These are phyloP conservation scores for Protea cynaroides DNA, from an alignment of 164 flowering plant genomes.

Conservation along the genomic window DNA sequence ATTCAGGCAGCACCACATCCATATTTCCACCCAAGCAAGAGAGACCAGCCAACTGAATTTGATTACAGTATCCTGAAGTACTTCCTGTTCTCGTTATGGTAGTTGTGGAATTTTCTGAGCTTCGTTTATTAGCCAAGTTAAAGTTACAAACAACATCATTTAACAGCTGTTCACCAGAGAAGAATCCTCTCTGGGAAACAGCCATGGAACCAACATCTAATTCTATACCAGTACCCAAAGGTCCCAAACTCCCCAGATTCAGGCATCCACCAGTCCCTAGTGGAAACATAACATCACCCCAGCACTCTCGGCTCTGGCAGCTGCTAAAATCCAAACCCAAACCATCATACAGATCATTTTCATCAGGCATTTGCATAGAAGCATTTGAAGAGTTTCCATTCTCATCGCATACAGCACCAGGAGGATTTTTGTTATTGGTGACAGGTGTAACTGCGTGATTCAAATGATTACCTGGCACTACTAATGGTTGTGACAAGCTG, in stretches of 20 bases:
- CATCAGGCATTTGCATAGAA: slow-evolving; percentile 14
- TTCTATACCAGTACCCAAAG: slow-evolving; percentile 20
- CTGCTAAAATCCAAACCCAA: slow-evolving; percentile 24
- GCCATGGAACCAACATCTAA: slow-evolving; percentile 23
- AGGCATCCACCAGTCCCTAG: slow-evolving; percentile 15
- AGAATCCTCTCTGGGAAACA: slow-evolving; percentile 41
- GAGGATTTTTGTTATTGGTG: slow-evolving; percentile 17
- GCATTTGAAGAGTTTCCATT: slow-evolving; percentile 17
- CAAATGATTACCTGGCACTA: slow-evolving; percentile 18
- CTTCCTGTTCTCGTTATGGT: slow-evolving; percentile 38
- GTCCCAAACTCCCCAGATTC: too few relatives aligned
- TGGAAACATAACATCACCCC: slow-evolving; percentile 36
- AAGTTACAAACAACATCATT: slow-evolving; percentile 24
- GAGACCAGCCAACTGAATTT: slow-evolving; percentile 20
- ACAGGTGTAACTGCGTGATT: slow-evolving; percentile 23
- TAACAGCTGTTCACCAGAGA: slow-evolving; percentile 54
- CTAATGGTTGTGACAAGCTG: slow-evolving; percentile 17
- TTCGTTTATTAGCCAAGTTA: slow-evolving; percentile 20
- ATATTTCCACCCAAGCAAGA: slow-evolving; percentile 29
- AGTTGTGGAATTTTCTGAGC: slow-evolving; percentile 36
- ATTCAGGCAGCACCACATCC: slow-evolving; percentile 16
- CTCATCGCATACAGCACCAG: slow-evolving; percentile 11
- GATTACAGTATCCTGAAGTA: slow-evolving; percentile 26
- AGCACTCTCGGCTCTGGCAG: slow-evolving; percentile 21
- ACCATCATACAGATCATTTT: slow-evolving; percentile 30